phyloP scores from a whole-genome alignment of 2,329 filamentous ascomycete genomes.

The Apiospora marii region DNA sequence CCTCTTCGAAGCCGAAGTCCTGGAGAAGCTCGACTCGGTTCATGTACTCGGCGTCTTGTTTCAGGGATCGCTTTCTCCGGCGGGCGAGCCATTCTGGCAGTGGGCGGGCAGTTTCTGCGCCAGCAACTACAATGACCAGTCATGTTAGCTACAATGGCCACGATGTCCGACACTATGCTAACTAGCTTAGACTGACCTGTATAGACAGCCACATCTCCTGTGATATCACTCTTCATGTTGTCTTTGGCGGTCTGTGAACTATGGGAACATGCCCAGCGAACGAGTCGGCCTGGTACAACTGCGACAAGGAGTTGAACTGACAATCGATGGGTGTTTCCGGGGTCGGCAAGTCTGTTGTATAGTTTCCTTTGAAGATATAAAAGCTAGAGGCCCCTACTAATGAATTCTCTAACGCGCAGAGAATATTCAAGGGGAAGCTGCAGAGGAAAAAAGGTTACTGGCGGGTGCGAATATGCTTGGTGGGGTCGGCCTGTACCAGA shows the following conservation, averaged over 20 bases:
- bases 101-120: slow-evolving; percentile 84
- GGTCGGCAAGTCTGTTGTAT: neutral
- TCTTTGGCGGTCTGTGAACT: neutral
- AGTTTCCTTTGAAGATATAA: neutral
- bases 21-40: slow-evolving; percentile 94
- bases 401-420: no score
- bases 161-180: neutral
- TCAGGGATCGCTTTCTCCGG: slow-evolving; percentile 87
- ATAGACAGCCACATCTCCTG: slow-evolving; percentile 87
- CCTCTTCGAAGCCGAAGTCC: slow-evolving; percentile 97
- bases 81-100: slow-evolving; percentile 95
- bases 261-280: neutral
- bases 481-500: neutral
- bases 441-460: neutral
- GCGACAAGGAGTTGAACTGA: neutral
- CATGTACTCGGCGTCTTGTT: slow-evolving; percentile 90
- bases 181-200: slow-evolving; percentile 54
- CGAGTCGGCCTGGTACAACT: neutral
- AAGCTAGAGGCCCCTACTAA: no score
- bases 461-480: slow-evolving; percentile 2
- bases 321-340: no score
- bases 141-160: slow-evolving; percentile 1
- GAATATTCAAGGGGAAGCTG: neutral
- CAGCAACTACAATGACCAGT: slow-evolving; percentile 66
- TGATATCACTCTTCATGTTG: slow-evolving; percentile 81